Base-by-base conservation (phyloP, 176 grass and related monocot genomes). In the Oropetium thomaeum region DNA sequence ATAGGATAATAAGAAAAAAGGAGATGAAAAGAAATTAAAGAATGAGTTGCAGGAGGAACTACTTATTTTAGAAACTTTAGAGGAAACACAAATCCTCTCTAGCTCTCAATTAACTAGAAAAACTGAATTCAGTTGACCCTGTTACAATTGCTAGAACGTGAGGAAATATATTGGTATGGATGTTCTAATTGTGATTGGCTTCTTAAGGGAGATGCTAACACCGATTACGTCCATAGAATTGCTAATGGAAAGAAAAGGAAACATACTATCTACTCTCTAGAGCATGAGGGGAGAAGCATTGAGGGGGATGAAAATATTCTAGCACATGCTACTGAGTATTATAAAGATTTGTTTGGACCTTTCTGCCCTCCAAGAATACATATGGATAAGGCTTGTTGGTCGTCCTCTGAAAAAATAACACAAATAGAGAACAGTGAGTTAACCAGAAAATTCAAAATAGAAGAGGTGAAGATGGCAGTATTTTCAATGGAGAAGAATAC, bases 281-380 rank as follows among this genome's bases (percentile, higher is more conserved):
- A 62, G 9, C 1, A 20, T 14, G 63, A 25, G 0, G n/a, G 13
- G 6, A 13, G 3, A 5, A 42, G 15, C 0, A 26, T 42, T 2
- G 37, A 66, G 7, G 37, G 37, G 1, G 39, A 39, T 14, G 4
- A 41, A 6, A 14, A 35, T 1, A 2, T 27, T 0, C 1, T 66
- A 2, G 1, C 23, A 14, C 37, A 66, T 66, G 63, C 63, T 0
- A 26, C 37, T 41, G 35, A 23, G 0, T 42, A 15, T 7, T 66
- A 42, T 1, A 42, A 66, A 15, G 0, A 4, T 1, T 4, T 66
- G 0, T 66, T 66, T 66, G 37, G 63, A 0, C 63, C 20, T 1
- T 22, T 1, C 0, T 3, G 0, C 12, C 8, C 10, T 55, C 8
- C 22, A 11, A 2, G 10, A 3, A 25, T 10, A 2, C 2, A 1